Evolutionary conservation across 257 asterid genomes (phyloP), one percentile per base, ranked within the genome.

Genomic region (Mitragyna speciosa): DNA sequence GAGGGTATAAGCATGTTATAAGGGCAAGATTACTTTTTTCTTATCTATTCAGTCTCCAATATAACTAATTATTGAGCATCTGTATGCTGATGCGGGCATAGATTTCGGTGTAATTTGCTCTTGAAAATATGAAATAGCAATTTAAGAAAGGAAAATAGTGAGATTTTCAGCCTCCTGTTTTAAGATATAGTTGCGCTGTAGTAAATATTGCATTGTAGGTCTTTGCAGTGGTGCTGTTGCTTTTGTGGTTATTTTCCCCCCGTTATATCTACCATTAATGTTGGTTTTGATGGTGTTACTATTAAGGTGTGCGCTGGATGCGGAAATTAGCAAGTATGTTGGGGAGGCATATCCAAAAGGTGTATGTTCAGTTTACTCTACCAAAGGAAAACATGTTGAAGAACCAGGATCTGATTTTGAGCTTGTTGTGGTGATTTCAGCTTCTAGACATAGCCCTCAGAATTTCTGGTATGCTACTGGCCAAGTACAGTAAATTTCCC

Each of bases 311-410:
- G 89, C 97, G 66, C 81, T 95, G 85, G 99, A 95, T 85, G 95
- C 90, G 75, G 99, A 95, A 89, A 74, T 90, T 69, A 83, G 87
- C 73, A 95, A 90, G 92, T 95, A 93, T 86, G 96, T 93, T 64
- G 83, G 93, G 72, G 99, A 93, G 88, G 92, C 89, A 56, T 95
- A 92, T 86, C 97, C 98, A 14, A 93, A 90, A 85, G 99, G 99
- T 67, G 89, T 91, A 71, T 86, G 97, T 78, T 89, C 98, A 24
- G 97, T 95, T 56, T 93, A 93, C 88, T 92, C 97, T 82, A 84
- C 85, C 66, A 83, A 79, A 68, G 98, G 98, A 78, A 95, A 90
- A 89, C 93, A 90, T 78, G 96, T 89, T 83, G 97, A 91, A 84
- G 97, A 92, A 82, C 88, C 93, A 74, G 98, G 99, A 79, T 86